A percentile compares a stretch with the other conserved stretches of the same genome.
phyloP scores from a whole-genome alignment of 2,329 filamentous ascomycete genomes.

The Alternaria longipes region DNA sequence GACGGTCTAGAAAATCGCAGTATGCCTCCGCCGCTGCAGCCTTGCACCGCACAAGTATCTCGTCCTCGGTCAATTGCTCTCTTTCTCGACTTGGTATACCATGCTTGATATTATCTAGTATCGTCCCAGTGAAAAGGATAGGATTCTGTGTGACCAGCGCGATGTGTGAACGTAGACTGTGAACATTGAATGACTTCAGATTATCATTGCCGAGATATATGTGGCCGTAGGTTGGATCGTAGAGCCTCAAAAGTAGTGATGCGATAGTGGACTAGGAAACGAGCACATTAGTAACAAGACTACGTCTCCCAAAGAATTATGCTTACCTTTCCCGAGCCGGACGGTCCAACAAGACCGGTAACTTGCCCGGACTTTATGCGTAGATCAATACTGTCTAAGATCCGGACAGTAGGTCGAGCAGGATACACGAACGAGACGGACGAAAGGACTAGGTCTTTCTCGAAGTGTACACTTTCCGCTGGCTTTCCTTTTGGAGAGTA shows the following conservation, averaged over 20 bases:
- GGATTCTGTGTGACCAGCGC: constrained; percentile 48
- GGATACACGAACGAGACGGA: constrained; percentile 57
- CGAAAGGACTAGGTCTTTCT: constrained; percentile 47
- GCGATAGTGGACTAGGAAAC: constrained; percentile 56
- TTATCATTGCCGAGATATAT: constrained; percentile 40
- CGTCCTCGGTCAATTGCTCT: constrained; percentile 37
- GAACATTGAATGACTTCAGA: constrained; percentile 41
- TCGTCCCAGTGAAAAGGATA: constrained; percentile 46
- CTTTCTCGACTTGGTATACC: constrained; percentile 34
- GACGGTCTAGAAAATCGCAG: constrained; percentile 48
- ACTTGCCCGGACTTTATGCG: constrained; percentile 51
- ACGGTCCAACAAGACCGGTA: constrained; percentile 58
- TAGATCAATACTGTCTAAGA: constrained; percentile 52
- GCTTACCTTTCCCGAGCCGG: constrained; percentile 44
- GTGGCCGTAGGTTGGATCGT: constrained; percentile 43
- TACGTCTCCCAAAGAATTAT: not conserved
- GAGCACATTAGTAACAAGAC: not conserved
- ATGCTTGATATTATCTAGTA: constrained; percentile 49
- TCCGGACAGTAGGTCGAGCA: constrained; percentile 52
- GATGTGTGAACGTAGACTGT: constrained; percentile 43
- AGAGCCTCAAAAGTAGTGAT: constrained; percentile 54
- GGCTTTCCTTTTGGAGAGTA: constrained; percentile 43
- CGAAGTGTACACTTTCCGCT: constrained; percentile 30
- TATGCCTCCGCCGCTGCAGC: constrained; percentile 66
- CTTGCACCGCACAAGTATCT: constrained; percentile 57